These are phyloP conservation scores for Calonectria pteridis DNA, from an alignment of 2,329 filamentous ascomycete genomes.

Conservation along the genomic window DNA sequence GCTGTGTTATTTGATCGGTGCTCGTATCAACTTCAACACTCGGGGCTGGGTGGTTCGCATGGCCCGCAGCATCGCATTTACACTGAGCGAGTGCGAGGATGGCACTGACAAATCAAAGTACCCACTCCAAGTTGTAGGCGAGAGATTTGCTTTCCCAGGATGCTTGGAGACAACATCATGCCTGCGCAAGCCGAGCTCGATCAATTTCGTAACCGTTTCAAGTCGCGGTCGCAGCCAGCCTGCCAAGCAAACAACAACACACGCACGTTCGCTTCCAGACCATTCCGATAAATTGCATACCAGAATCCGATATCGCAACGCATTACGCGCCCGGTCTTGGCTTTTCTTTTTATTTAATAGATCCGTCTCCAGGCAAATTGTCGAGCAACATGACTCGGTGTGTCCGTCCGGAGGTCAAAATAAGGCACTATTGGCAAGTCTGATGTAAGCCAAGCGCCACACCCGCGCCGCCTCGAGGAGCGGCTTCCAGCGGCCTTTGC, in stretches of 20 bases:
- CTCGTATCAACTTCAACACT: no score
- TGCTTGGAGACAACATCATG: background rate
- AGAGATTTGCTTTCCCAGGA: conserved; percentile 3
- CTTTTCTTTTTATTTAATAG: background rate
- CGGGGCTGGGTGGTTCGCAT: no score
- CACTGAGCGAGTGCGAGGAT: background rate
- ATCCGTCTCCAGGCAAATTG: background rate
- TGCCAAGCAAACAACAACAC: background rate
- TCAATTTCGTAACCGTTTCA: background rate
- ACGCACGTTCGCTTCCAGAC: background rate
- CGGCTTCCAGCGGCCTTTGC: conserved; percentile 11
- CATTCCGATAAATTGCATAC: background rate
- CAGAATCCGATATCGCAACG: background rate
- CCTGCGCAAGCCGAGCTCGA: background rate
- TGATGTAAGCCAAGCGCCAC: conserved; percentile 9
- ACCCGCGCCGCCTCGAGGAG: background rate
- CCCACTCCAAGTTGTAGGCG: background rate
- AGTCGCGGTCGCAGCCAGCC: background rate
- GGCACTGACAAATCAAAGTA: conserved; percentile 4
- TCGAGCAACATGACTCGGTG: background rate
- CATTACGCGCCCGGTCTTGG: background rate
- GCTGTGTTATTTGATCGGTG: no score
- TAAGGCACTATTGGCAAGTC: conserved; percentile 5
- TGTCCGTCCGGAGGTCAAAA: background rate
- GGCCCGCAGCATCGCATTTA: conserved; percentile 44